Evolutionary conservation across 2,329 filamentous ascomycete genomes (phyloP).

Genomic region (Stagonosporopsis rhizophila): DNA sequence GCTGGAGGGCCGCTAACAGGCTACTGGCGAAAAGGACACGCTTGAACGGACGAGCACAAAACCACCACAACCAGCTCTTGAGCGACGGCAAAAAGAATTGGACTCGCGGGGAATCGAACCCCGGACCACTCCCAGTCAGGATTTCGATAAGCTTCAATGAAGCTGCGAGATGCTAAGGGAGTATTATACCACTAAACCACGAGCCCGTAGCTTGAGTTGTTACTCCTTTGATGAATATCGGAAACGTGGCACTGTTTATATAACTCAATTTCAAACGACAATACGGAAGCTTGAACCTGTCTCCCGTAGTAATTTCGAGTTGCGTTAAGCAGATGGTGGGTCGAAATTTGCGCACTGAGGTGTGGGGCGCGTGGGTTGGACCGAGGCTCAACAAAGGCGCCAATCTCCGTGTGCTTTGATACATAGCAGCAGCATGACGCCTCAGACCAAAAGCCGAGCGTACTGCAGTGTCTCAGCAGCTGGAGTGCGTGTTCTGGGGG

Average conservation of each 20-base stretch:
- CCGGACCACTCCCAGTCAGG: slow-evolving; percentile 28
- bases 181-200: slow-evolving; percentile 15
- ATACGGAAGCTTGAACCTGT: neutral
- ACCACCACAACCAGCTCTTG: neutral
- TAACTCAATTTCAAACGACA: neutral
- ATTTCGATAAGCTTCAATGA: no score
- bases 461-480: neutral
- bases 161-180: slow-evolving; percentile 17
- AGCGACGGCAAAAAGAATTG: neutral
- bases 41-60: neutral
- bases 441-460: neutral
- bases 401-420: no score
- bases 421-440: no score
- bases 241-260: no score
- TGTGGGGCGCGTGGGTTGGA: slow-evolving; percentile 4
- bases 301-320: neutral
- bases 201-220: slow-evolving; percentile 6
- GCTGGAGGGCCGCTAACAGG: neutral
- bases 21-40: neutral
- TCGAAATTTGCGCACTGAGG: neutral
- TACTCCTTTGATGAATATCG: slow-evolving; percentile 4
- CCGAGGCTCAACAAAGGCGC: neutral
- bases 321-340: neutral
- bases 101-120: slow-evolving; percentile 25
- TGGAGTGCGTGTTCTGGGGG: neutral